Percentiles rank a stretch among this genome's conserved stretches.
Evolutionary conservation across 2,329 filamentous ascomycete genomes (phyloP).

Genomic region (Nemania bipapillata): DNA sequence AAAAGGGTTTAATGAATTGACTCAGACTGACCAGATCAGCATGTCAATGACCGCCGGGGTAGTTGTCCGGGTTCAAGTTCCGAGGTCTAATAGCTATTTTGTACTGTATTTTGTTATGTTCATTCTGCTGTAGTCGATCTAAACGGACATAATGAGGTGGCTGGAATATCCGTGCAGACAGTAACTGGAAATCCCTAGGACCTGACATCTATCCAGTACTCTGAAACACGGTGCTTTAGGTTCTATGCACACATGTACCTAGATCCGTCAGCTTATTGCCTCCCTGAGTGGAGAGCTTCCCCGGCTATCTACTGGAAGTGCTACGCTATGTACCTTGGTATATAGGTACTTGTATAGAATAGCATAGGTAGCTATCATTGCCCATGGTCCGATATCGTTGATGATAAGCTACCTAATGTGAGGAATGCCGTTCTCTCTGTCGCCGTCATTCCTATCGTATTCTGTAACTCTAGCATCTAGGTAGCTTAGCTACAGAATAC

Average conservation of each 20-base stretch:
- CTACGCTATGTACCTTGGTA: too few relatives aligned
- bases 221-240: slow-evolving; percentile 6
- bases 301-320: slow-evolving; percentile 11
- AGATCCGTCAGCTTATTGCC: slow-evolving; percentile 11
- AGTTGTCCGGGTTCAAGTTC: slow-evolving; percentile 8
- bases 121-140: background rate
- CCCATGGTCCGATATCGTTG: slow-evolving; percentile 31
- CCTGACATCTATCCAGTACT: background rate
- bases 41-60: slow-evolving; percentile 19
- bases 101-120: background rate
- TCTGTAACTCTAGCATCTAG: too few relatives aligned
- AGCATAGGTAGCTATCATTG: slow-evolving; percentile 15
- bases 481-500: background rate
- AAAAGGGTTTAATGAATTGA: slow-evolving; percentile 28
- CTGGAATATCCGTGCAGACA: background rate
- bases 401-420: slow-evolving; percentile 20
- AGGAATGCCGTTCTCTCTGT: slow-evolving; percentile 17
- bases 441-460: slow-evolving; percentile 9
- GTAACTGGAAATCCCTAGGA: background rate
- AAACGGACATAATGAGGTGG: background rate
- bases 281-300: slow-evolving; percentile 32
- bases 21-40: slow-evolving; percentile 31
- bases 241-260: slow-evolving; percentile 3
- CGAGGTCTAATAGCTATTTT: background rate
- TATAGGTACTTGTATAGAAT: background rate